Evolutionary conservation across 345 rosid species (phyloP).

Genomic region (Hevea brasiliensis): DNA sequence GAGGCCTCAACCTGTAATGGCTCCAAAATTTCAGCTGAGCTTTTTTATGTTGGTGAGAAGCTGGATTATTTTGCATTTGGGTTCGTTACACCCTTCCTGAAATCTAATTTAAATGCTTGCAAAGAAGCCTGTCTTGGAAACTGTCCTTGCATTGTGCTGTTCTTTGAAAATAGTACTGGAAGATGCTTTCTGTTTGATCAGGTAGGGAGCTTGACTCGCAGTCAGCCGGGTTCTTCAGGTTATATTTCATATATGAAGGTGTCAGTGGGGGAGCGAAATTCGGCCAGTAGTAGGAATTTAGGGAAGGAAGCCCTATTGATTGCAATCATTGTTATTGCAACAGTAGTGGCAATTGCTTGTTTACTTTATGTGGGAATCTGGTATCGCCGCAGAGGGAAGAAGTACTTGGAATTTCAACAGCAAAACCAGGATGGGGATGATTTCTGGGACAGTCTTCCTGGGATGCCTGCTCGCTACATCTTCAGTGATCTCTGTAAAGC

Average conservation of each 20-base stretch:
- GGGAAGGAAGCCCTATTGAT: conserved; percentile 15
- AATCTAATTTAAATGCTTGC: conserved; percentile 36
- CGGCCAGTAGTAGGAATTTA: not conserved
- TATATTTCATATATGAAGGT: conserved; percentile 43
- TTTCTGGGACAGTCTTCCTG: conserved; percentile 33
- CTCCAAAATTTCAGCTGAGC: conserved; percentile 21
- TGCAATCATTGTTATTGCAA: conserved; percentile 26
- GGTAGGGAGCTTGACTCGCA: conserved; percentile 43
- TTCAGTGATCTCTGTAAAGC: conserved; percentile 44
- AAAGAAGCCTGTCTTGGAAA: conserved; percentile 44
- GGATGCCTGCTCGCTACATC: conserved; percentile 42
- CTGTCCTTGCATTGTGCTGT: conserved; percentile 52
- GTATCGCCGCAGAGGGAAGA: conserved; percentile 26
- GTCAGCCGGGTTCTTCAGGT: conserved; percentile 31
- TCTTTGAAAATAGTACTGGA: conserved; percentile 42
- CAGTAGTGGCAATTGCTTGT: conserved; percentile 32
- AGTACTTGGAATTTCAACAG: conserved; percentile 17
- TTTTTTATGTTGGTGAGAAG: conserved; percentile 38
- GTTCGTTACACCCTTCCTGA: conserved; percentile 38
- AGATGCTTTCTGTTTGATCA: conserved; percentile 53
- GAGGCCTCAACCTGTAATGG: conserved; percentile 27
- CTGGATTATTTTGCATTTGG: conserved; percentile 54
- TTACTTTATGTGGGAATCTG: conserved; percentile 41
- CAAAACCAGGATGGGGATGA: conserved; percentile 37
- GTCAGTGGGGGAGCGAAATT: conserved; percentile 10